Percentiles rank a stretch among this genome's conserved stretches.
These are phyloP conservation scores for Erucastrum elatum DNA, from an alignment of 345 rosid genomes.

Conservation along the genomic window DNA sequence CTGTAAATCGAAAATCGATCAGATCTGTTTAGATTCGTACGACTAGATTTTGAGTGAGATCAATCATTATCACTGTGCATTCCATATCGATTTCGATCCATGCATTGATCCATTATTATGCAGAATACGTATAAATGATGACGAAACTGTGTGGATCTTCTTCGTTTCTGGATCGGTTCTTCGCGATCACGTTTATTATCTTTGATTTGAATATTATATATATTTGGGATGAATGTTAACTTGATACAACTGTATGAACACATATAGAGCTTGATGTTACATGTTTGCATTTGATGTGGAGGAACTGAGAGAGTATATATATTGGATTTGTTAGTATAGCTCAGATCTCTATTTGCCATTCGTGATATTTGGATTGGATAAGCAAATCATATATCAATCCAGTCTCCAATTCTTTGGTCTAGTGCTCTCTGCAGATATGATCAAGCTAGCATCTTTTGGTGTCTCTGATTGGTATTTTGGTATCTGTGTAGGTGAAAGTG, in stretches of 20 bases:
- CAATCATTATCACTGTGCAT: not conserved
- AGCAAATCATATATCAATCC: not conserved
- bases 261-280: not conserved
- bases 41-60: not conserved
- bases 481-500: slow-evolving; percentile 76
- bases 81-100: not conserved
- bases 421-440: not conserved
- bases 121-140: not conserved
- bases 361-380: not conserved
- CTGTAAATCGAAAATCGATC: slow-evolving; percentile 6
- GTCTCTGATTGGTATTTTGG: not conserved
- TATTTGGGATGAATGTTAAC: not conserved
- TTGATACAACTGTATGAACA: not conserved
- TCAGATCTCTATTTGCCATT: not conserved
- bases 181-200: not conserved
- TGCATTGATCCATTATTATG: slow-evolving; percentile 21
- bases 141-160: not conserved
- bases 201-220: not conserved
- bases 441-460: slow-evolving; percentile 2
- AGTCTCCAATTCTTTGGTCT: not conserved
- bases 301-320: not conserved
- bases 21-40: not conserved
- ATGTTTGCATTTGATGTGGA: not conserved
- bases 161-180: not conserved
- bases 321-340: not conserved